Base-by-base conservation (phyloP, 225 moss, liverwort and hornwort species). In the Anthoceros angustus region DNA sequence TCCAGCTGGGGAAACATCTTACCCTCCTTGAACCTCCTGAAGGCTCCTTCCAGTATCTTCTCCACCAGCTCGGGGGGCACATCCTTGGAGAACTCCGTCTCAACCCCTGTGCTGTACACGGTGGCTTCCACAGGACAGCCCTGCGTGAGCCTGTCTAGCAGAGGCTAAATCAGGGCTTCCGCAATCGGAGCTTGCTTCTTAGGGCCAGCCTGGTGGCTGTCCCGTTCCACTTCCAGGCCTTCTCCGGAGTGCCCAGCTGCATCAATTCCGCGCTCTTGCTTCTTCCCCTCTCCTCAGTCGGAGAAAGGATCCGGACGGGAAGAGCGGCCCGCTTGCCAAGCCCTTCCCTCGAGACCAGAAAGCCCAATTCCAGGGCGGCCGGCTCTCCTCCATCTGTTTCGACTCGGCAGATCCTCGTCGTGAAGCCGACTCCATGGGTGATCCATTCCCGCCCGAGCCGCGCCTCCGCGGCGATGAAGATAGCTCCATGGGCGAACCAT, bases 291-390 rank as follows among this genome's bases (percentile, higher is more conserved):
- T 9, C 55, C 14, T 23, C 14, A 1, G 23, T 7, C 18, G 55
- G 18, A 15, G 55, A 55, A 8, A 0, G 5, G n/a, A 18, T 7
- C 55, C 55, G 16, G 55, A 18, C 7, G 55, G 55, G 8, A 12
- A 55, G 8, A 55, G 55, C 18, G 55, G 55, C 1, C 55, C 55
- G 23, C 55, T 55, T 15, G 55, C 55, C 6, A 12, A 12, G 5
- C 23, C n/a, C 14, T 55, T 55, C 23, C n/a, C 55, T 5, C 55
- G 55, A 55, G 55, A 55, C 55, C 55, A 55, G 55, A 55, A 55
- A 0, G 55, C 55, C 55, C 55, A 55, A 4, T 55, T 55, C 55
- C 55, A 55, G 1, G 55, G 55, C 6, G 55, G 55, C 55, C 14
- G 18, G 23, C 10, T 55, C 14, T 55, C 55, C 8, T 5, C n/a